These are phyloP conservation scores for Rhodotorula sp. DNA, from an alignment of 1,284 basidiomycete genomes.

Conservation along the genomic window DNA sequence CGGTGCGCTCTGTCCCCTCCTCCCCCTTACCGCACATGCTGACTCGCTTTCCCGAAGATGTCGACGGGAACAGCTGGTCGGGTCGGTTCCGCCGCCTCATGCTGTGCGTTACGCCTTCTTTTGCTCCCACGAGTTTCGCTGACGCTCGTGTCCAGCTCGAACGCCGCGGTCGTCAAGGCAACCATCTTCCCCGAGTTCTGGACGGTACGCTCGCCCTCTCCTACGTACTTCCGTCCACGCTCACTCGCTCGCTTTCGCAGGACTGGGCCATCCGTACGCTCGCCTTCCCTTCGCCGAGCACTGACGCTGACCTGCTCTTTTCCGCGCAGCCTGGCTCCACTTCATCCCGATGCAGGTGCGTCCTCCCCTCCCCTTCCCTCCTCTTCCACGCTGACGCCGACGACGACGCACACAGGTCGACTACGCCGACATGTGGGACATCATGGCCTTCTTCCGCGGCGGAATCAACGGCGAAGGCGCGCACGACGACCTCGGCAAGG, in stretches of 20 bases:
- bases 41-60: slow-evolving; percentile 43
- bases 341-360: slow-evolving; percentile 52
- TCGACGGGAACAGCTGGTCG: slow-evolving; percentile 56
- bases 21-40: neutral
- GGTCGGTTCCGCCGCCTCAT: slow-evolving; percentile 49
- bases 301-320: neutral
- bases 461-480: slow-evolving; percentile 38
- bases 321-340: slow-evolving; percentile 38
- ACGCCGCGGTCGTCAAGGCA: slow-evolving; percentile 46
- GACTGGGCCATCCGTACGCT: slow-evolving; percentile 41
- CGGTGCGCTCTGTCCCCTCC: slow-evolving; percentile 15
- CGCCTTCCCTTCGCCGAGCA: neutral
- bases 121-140: neutral
- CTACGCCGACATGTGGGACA: slow-evolving; percentile 58
- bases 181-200: slow-evolving; percentile 47
- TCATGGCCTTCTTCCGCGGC: slow-evolving; percentile 63
- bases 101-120: slow-evolving; percentile 11
- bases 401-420: slow-evolving; percentile 46
- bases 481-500: slow-evolving; percentile 45
- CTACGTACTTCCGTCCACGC: neutral
- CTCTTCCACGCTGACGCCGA: neutral
- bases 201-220: slow-evolving; percentile 29
- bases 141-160: slow-evolving; percentile 21
- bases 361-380: no score
- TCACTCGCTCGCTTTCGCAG: slow-evolving; percentile 11